Base-by-base conservation (phyloP, 805 yeast species). In the Candida silvatica region DNA sequence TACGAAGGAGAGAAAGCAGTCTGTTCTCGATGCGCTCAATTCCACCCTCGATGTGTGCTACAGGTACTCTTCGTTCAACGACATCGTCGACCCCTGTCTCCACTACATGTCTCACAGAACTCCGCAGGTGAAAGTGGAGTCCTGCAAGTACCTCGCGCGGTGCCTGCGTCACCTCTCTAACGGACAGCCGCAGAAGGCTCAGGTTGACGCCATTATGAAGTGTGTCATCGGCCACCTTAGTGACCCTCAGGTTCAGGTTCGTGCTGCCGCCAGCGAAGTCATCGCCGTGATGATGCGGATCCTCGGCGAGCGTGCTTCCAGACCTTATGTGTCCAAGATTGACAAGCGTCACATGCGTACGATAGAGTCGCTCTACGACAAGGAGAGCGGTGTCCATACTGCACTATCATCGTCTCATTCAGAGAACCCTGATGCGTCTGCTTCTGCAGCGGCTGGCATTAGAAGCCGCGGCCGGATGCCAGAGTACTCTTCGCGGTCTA, bases 241-340 rank as follows among this genome's bases (percentile, higher is more conserved):
- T 27, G 98, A 92, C 45, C 77, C 94, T 0, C 83, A 80, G 51
- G 94, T 86, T 32, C 83, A 90, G 1, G 80, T 84, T 2, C 73
- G 98, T 51, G 72, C 77, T 34, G 76, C 78, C 4, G 80, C 90
- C 0, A 80, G 86, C 30, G 83, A 80, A 48, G 66, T 78, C 45
- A 69, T 87, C 25, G 97, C 96, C 5, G 75, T 83, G 0, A 56
- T 87, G 33, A 79, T 84, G 80, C 85, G 82, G 54, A 69, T 86
- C n/a, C 67, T 78, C 11, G 96, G 95, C 0, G 80, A 74, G 48
- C 63, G 87, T 35, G 78, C 74, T 34, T 58, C 86, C 43, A 72
- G 62, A 34, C 63, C 69, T 3, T 68, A 68, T 31, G 52, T 85
- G 36, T 87, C 76, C 14, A 70, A 71, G n/a, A 63, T 90, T 31